Base-by-base conservation (phyloP, 805 yeast species). In the Ogataea pilisensis region DNA sequence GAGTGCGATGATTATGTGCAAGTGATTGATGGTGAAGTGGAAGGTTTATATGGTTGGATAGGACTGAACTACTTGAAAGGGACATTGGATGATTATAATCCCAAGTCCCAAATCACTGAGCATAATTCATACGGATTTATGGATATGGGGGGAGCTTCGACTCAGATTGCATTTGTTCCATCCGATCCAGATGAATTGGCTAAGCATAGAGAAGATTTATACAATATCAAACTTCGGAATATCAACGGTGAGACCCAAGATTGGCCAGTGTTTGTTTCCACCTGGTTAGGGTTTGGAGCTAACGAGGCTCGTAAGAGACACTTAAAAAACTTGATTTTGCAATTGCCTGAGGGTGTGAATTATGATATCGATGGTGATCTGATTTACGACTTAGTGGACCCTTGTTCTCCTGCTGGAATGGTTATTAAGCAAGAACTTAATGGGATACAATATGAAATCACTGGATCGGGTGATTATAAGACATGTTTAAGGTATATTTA, bases 111-210 rank as follows among this genome's bases (percentile, higher is more conserved):
- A 4, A 54, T 48, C 4, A 47, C 51, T 6, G 40, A 47, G 2
- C 60, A 57, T 9, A 57, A 61, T 2, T 80, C 95, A 0, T 82
- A 75, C 49, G 99, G 99, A 4, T 91, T 93, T 53, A 84, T 93
- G 91, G 99, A 93, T 61, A 93, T 93, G 99, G 99, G 99, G 13
- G 99, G 99, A 12, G 99, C 99, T 0, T 88, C 96, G 2, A 88
- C 96, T 0, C 99, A 93, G 58, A 77, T 93, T 18, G 95, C 98
- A 8, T 93, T 90, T 71, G 89, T 85, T 8, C 97, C 97, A 0
- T 73, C 80, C 3, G 71, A 73, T 31, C 47, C 54, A 4, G 68
- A 73, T n/a, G 89, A 87, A 45, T 62, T 83, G 7, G 63, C 59
- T 20, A 73, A 73, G 46, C 95, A 88, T 59, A 58, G 65, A 31